Base-by-base conservation (phyloP, 345 rosid species). In the Durio zibethinus region DNA sequence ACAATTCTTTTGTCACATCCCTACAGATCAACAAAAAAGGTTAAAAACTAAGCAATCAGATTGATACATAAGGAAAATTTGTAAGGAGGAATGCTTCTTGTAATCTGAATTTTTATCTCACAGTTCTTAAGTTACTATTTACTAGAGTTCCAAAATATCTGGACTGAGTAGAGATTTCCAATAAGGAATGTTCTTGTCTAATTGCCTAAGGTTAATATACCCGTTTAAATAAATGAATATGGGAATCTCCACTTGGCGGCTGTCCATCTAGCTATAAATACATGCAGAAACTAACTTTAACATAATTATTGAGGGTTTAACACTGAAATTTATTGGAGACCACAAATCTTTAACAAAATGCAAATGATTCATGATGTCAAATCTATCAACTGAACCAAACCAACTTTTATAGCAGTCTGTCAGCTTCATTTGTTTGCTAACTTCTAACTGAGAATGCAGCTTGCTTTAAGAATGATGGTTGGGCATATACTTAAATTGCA, bases 1-100 rank as follows among this genome's bases (percentile, higher is more conserved):
- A 95, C 92, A 59, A 93, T 71, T 33, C 91, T 85, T 83, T 93
- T 93, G 88, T 95, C 72, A 95, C 89, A 76, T 95, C 99, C 84
- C 99, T 95, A 82, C 56, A 72, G 48, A 78, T 52, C 40, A n/a
- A 45, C 63, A 71, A 15, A 74, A 73, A 29, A 60, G 70, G 70
- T 48, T 36, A 48, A 29, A n/a, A 29, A 80, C 10, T 10, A 47
- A 70, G 48, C 70, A 54, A 68, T n/a, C 64, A 80, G 23, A 73
- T 33, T 16, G 25, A 42, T 7, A 12, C 36, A 23, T 4, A 25
- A 7, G 10, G 43, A 25, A 25, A 25, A 25, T 42, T 47, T 5
- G 65, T 5, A 11, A 59, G 64, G 20, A 60, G 36, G 38, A 61
- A 29, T 15, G 9, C 20, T 5, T 21, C 15, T 10, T 56, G 61